Evolutionary conservation across 257 asterid species (phyloP).

Genomic region (Orobanche coerulescens): DNA sequence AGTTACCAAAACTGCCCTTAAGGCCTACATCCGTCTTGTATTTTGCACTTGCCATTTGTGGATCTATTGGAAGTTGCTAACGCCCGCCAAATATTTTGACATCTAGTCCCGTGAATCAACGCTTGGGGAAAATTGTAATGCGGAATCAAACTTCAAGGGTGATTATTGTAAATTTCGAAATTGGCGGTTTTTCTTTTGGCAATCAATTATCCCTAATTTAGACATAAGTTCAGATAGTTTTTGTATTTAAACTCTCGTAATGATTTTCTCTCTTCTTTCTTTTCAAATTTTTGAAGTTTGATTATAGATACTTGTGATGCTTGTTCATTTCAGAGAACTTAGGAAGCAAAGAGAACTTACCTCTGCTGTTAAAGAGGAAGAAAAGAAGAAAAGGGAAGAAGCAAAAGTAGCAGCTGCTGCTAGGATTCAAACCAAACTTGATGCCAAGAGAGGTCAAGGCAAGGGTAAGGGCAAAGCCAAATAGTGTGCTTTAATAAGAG

Average conservation of each 20-base stretch:
- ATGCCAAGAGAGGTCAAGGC: constrained; percentile 74
- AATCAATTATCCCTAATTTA: too few species aligned
- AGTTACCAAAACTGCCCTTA: too few species aligned
- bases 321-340: constrained; percentile 48
- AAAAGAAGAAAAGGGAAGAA: constrained; percentile 96
- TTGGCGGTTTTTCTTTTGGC: too few species aligned
- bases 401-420: constrained; percentile 99
- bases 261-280: not conserved
- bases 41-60: too few species aligned
- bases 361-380: constrained; percentile 81
- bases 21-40: too few species aligned
- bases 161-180: not conserved
- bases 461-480: constrained; percentile 88
- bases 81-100: too few species aligned
- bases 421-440: constrained; percentile 89
- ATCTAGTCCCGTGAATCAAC: too few species aligned
- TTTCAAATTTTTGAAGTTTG: not conserved
- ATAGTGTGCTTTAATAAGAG: constrained; percentile 24
- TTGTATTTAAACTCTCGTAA: not conserved
- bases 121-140: too few species aligned
- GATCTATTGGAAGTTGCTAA: too few species aligned
- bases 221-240: not conserved
- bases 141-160: too few species aligned
- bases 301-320: not conserved
- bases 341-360: constrained; percentile 87